Evolutionary conservation across 1,284 basidiomycete genomes (phyloP), one percentile per base, ranked within the genome.

Genomic region (Mixia osmundae): DNA sequence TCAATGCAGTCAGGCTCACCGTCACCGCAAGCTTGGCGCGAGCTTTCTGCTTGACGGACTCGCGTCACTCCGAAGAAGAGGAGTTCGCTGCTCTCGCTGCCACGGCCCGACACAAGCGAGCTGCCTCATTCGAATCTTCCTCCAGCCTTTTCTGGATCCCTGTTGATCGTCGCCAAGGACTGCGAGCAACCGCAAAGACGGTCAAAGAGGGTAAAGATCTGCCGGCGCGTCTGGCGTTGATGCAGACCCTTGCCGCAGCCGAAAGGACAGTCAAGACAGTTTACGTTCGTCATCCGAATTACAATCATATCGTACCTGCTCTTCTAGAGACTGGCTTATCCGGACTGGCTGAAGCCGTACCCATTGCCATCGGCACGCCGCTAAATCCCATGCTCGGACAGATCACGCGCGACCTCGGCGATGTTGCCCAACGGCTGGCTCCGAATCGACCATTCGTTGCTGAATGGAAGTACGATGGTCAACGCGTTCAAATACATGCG

Each of bases 221-320:
- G 25, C 46, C 52, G 5, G 28, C 41, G 10, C 44, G 52, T 5
- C 37, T 50, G 2, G 40, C 31, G 2, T 31, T 53, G 15, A 50
- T 50, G 48, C 47, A 43, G 11, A 50, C 46, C 14, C 40, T 57
- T 10, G 44, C 37, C 3, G 42, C 44, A 11, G 54, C 53, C 1
- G 56, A 57, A 35, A 44, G 46, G 35, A 33, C 78, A 16, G 55
- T 91, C 8, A 69, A 72, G 49, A 68, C 67, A 44, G 71, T 78
- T 1, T 87, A 76, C 50, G 78, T 78, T 10, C 69, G 76, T 39
- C 83, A 87, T 61, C 85, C 85, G 11, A 77, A 80, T 52, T 85
- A 82, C 51, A 71, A 72, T 33, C 65, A 82, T 47, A 72, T 94
- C 25, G 62, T 76, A 5, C 55, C 59, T 3, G 77, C 71, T 10